Evolutionary conservation across 768 basidiomycete species (phyloP).

Genomic region (Paxillus rubicundulus): DNA sequence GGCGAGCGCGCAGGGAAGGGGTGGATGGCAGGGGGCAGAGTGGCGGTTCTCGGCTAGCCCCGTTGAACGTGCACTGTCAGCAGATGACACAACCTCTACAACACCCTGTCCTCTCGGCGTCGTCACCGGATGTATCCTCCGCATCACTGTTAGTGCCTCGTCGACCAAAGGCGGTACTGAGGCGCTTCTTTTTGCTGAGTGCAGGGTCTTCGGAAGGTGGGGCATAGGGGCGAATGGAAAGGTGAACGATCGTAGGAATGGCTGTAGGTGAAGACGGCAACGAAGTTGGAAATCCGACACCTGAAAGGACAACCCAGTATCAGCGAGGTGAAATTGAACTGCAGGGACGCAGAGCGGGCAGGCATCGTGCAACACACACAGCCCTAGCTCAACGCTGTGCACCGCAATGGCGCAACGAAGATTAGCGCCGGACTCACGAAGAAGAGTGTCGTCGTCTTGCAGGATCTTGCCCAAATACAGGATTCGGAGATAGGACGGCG

Average conservation of each 20-base stretch:
- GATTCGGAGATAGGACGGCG: slow-evolving; percentile 72
- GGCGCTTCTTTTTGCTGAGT: slow-evolving; percentile 54
- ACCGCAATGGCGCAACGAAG: neutral
- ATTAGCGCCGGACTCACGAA: slow-evolving; percentile 43
- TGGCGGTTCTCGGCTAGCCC: no score
- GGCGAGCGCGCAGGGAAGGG: no score
- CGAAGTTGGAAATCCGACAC: slow-evolving; percentile 31
- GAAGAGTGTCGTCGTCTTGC: slow-evolving; percentile 79
- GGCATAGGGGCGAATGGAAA: slow-evolving; percentile 64
- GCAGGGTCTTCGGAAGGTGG: slow-evolving; percentile 48
- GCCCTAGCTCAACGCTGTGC: slow-evolving; percentile 4
- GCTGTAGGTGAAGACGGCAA: slow-evolving; percentile 30
- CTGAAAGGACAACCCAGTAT: neutral
- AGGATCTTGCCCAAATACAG: slow-evolving; percentile 76
- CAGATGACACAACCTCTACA: slow-evolving; percentile 42
- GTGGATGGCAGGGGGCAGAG: no score
- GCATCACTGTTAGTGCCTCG: slow-evolving; percentile 15
- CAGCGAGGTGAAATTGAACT: neutral
- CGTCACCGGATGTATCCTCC: slow-evolving; percentile 13
- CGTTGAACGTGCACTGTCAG: slow-evolving; percentile 13
- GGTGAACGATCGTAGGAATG: slow-evolving; percentile 66
- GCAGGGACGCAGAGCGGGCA: slow-evolving; percentile 16
- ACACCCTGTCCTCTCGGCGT: slow-evolving; percentile 30
- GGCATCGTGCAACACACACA: neutral
- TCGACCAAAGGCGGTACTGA: slow-evolving; percentile 28